Evolutionary conservation across 495 filamentous ascomycete species (phyloP).

Genomic region (Annulohypoxylon stygium): DNA sequence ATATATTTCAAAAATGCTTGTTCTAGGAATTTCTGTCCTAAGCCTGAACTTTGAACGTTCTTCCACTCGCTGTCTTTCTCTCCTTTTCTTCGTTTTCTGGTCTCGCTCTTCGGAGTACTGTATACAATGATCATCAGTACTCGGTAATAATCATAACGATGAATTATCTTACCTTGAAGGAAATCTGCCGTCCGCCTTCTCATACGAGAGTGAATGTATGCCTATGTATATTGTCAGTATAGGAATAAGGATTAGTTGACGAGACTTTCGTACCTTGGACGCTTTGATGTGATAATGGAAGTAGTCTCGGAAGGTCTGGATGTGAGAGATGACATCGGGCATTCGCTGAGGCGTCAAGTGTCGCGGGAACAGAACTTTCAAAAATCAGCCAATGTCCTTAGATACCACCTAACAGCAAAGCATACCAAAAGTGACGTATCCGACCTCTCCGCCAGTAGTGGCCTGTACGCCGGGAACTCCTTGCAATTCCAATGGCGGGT

Average conservation of each 20-base stretch:
- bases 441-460: conserved; percentile 81
- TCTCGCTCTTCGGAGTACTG: conserved; percentile 89
- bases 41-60: conserved; percentile 82
- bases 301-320: conserved; percentile 99
- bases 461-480: conserved; percentile 84
- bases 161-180: conserved; percentile 78
- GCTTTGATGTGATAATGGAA: conserved; percentile 99
- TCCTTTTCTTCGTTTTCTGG: conserved; percentile 98
- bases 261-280: conserved; percentile 74
- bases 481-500: conserved; percentile 91
- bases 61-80: conserved; percentile 95
- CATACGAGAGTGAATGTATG: conserved; percentile 99
- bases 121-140: conserved; percentile 24
- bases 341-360: conserved; percentile 91
- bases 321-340: conserved; percentile 96
- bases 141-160: conserved; percentile 47
- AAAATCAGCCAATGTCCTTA: conserved; percentile 34
- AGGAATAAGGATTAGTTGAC: not conserved
- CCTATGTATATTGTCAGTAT: conserved; percentile 61
- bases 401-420: not conserved
- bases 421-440: conserved; percentile 97
- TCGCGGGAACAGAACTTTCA: conserved; percentile 90
- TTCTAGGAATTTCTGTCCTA: conserved; percentile 25
- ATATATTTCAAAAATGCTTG: not conserved
- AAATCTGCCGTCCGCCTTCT: conserved; percentile 96